Evolutionary conservation across 2,329 filamentous ascomycete species (phyloP), one percentile per base, ranked within the genome.

Genomic region (Fusarium chaquense): DNA sequence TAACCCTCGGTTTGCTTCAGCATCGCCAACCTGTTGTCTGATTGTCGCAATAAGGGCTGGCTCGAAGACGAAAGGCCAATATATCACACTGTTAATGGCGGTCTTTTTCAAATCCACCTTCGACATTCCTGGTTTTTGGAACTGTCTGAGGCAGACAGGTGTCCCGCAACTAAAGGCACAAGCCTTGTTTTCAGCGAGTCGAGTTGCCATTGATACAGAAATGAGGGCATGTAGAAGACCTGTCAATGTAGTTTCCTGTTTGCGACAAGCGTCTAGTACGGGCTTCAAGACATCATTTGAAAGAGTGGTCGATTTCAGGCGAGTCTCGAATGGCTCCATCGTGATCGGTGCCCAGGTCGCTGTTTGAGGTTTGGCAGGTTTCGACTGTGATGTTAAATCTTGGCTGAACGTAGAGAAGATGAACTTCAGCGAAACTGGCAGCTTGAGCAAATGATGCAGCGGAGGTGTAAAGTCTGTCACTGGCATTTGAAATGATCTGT

Each of bases 331-430:
- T 2, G 47, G 20, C 9, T 36, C 26, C 22, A n/a, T 12, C 3
- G 35, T 10, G 5, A 69, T 35, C 4, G 65, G 60, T 16, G 66
- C 66, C 65, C 65, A 69, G 3, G 22, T 38, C 3, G 60, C 52
- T 7, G 26, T 28, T 10, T 65, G 33, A 2, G 51, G 30, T 16
- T 54, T 32, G 0, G 11, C 24, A 1, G 36, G 5, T 4, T 51
- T 38, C 2, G 24, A 30, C 2, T 24, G 33, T 1, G 22, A 16
- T 5, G 49, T 36, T 0, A 65, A 3, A 5, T 56, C 43, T 1
- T 41, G 5, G 3, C 33, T 20, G 3, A 44, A 35, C 5, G 35
- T 35, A 2, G 41, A 7, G 0, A 69, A 26, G 3, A 54, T 26
- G 9, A 41, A 69, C 2, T 33, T 20, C 2, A 43, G 22, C 1